These are phyloP conservation scores for Athelia psychrophila DNA, from an alignment of 1,284 basidiomycete genomes.

Conservation along the genomic window DNA sequence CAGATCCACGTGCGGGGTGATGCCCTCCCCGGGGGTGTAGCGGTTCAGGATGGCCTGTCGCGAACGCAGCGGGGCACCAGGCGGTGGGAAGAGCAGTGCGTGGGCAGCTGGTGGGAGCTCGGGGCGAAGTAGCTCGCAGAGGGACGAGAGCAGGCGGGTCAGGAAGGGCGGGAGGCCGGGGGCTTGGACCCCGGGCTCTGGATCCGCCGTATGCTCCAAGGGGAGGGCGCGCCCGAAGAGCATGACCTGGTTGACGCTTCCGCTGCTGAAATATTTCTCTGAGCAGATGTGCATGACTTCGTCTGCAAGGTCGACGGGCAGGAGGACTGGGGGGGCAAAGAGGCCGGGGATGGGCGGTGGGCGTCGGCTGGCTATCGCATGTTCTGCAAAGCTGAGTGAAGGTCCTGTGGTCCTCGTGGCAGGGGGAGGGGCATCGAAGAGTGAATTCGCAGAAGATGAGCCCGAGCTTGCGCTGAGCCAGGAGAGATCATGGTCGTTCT, in stretches of 20 bases:
- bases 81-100: slow-evolving; percentile 49
- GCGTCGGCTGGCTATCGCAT: slow-evolving; percentile 22
- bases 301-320: slow-evolving; percentile 50
- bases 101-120: slow-evolving; percentile 46
- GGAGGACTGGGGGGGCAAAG: slow-evolving; percentile 46
- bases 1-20: slow-evolving; percentile 76
- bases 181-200: slow-evolving; percentile 9
- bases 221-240: slow-evolving; percentile 56
- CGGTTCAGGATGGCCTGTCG: slow-evolving; percentile 81
- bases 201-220: slow-evolving; percentile 10
- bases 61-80: slow-evolving; percentile 36
- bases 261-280: slow-evolving; percentile 51
- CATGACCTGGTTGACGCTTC: slow-evolving; percentile 70
- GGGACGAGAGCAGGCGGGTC: slow-evolving; percentile 44
- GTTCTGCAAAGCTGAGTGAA: neutral
- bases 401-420: neutral
- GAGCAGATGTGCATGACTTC: slow-evolving; percentile 52
- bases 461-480: neutral
- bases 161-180: slow-evolving; percentile 55
- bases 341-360: slow-evolving; percentile 61
- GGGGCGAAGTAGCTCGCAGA: slow-evolving; percentile 47
- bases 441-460: slow-evolving; percentile 33
- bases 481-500: neutral
- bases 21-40: slow-evolving; percentile 78
- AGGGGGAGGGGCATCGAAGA: slow-evolving; percentile 33